phyloP scores from a whole-genome alignment of 176 grass and related monocot species.

The Phyllostachys edulis region DNA sequence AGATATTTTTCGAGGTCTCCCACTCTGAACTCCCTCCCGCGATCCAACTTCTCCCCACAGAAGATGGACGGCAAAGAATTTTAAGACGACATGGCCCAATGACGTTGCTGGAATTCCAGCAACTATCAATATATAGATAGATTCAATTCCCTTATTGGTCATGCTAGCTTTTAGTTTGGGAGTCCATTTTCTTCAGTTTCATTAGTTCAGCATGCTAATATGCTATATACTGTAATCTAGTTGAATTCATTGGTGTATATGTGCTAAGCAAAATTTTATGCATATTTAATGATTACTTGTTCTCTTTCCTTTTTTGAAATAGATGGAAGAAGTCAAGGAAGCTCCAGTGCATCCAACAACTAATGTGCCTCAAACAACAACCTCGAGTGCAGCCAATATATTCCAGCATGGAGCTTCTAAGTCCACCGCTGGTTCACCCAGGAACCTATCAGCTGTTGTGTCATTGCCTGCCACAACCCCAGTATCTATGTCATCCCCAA shows the following conservation, averaged over 20 bases:
- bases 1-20: no score
- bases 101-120: no score
- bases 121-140: no score
- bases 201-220: not conserved
- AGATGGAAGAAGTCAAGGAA: conserved; percentile 75
- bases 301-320: conserved; percentile 8
- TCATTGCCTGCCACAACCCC: conserved; percentile 8
- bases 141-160: no score
- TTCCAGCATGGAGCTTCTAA: conserved; percentile 39
- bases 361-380: conserved; percentile 32
- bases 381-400: not conserved
- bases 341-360: conserved; percentile 21
- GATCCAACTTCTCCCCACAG: no score
- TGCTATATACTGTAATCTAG: not conserved
- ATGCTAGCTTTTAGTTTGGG: not conserved
- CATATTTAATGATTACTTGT: not conserved
- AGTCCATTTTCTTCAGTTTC: not conserved
- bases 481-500: conserved; percentile 18
- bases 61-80: no score
- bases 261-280: not conserved
- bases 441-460: conserved; percentile 12
- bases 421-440: conserved; percentile 10
- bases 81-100: no score
- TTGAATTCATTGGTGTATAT: not conserved
- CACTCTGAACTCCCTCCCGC: no score